Evolutionary conservation across 495 filamentous ascomycete species (phyloP).

Genomic region (Chaetomium cochliodes): DNA sequence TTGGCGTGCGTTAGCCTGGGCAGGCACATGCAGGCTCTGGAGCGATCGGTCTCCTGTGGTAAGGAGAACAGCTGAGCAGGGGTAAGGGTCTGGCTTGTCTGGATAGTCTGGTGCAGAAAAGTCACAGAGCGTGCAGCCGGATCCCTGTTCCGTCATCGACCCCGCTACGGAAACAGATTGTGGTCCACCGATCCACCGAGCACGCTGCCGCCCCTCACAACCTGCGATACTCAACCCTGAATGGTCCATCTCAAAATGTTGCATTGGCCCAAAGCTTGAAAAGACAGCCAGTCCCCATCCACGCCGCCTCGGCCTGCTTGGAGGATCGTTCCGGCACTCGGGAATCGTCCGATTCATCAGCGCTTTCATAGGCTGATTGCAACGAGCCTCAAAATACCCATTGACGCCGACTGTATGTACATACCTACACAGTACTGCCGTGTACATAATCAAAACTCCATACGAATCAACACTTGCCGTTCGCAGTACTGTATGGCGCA

Average conservation of each 20-base stretch:
- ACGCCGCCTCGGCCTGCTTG: background rate
- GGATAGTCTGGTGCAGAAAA: too few relatives aligned
- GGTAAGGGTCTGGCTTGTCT: background rate
- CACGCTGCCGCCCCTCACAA: background rate
- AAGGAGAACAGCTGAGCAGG: constrained; percentile 9
- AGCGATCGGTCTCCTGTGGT: too few relatives aligned
- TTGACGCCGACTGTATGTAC: too few relatives aligned
- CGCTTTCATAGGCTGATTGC: too few relatives aligned
- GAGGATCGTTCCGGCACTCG: background rate
- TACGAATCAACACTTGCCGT: background rate
- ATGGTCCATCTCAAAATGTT: background rate
- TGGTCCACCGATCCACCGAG: too few relatives aligned
- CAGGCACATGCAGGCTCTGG: constrained; percentile 1
- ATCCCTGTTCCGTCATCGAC: background rate
- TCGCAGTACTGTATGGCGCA: background rate
- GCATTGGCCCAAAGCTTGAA: background rate
- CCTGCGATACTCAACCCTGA: background rate
- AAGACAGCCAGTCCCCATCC: background rate
- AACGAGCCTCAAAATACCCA: too few relatives aligned
- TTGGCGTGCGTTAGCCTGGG: background rate
- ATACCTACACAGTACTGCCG: too few relatives aligned
- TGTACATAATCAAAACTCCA: too few relatives aligned
- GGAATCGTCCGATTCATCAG: background rate
- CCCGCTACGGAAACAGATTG: background rate
- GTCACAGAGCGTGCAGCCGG: background rate